A percentile compares a stretch with the other conserved stretches of the same genome.
Conservation (phyloP, 257 asterid genomes). For the Cinchona pubescens region DNA sequence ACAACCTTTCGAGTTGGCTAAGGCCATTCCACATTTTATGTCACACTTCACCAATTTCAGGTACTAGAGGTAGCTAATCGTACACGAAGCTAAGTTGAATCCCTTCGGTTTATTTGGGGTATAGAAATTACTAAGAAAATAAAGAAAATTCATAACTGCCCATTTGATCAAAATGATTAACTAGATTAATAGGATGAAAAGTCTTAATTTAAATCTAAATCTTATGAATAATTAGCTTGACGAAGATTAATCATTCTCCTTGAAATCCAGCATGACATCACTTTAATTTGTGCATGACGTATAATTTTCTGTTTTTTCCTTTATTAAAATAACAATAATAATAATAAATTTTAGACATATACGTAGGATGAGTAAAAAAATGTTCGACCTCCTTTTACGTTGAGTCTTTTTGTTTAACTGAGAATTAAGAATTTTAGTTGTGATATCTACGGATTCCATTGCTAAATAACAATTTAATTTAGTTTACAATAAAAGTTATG, state of each 20-base stretch:
- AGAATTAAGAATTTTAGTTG: too few relatives aligned
- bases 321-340: too few relatives aligned
- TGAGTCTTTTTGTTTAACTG: too few relatives aligned
- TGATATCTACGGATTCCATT: not conserved
- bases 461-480: not conserved
- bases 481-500: not conserved
- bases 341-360: not conserved
- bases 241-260: not conserved
- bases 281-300: too few relatives aligned
- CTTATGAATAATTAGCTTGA: not conserved
- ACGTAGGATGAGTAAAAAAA: not conserved
- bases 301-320: not conserved
- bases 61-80: not conserved
- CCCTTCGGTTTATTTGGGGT: too few relatives aligned
- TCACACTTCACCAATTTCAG: not conserved
- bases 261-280: not conserved
- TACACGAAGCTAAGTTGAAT: not conserved
- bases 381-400: not conserved
- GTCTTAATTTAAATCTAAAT: too few relatives aligned
- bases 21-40: not conserved
- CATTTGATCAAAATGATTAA: not conserved
- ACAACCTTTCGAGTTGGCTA: not conserved
- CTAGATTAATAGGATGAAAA: not conserved
- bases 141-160: not conserved
- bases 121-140: too few relatives aligned